phyloP scores from a whole-genome alignment of 371 early-diverging fungal genomes.

The Syncephalastrum racemosum region DNA sequence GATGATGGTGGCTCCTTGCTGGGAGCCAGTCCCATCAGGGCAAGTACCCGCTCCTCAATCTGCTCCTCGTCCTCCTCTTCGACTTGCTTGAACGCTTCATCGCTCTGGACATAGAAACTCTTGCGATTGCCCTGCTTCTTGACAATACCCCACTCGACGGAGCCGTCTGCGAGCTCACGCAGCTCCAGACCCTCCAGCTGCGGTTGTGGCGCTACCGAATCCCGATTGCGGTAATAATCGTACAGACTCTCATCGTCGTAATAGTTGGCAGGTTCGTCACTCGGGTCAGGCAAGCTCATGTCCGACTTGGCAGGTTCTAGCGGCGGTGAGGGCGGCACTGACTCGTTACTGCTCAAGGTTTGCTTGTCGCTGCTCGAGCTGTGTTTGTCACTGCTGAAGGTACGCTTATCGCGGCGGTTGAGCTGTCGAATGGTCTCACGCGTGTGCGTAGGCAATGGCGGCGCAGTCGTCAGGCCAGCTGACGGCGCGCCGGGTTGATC shows the following conservation, averaged over 20 bases:
- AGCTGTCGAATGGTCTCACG: no score
- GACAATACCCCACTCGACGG: conserved; percentile 34
- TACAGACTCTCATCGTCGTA: conserved; percentile 22
- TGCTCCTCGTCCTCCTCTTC: conserved; percentile 23
- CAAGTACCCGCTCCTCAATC: conserved; percentile 21
- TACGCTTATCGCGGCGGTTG: no score
- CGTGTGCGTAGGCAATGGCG: no score
- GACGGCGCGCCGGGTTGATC: neutral
- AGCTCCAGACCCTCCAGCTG: conserved; percentile 30
- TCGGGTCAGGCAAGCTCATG: no score
- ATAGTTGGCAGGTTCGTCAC: conserved; percentile 4
- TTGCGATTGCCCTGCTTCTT: conserved; percentile 32
- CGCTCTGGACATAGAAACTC: conserved; percentile 19
- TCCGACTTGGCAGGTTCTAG: no score
- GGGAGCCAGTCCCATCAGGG: conserved; percentile 19
- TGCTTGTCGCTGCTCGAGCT: no score
- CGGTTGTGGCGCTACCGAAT: conserved; percentile 1
- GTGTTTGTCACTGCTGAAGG: no score
- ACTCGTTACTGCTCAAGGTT: no score
- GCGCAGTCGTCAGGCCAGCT: no score
- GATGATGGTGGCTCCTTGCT: neutral
- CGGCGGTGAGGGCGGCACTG: no score
- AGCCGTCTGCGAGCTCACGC: conserved; percentile 33
- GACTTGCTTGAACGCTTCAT: conserved; percentile 2
- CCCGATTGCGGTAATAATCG: conserved; percentile 18